A percentile compares a stretch with the other conserved stretches of the same genome.
These are phyloP conservation scores for Saccharomycopsis oosterbeekiorum DNA, from an alignment of 805 yeast genomes.

Conservation along the genomic window DNA sequence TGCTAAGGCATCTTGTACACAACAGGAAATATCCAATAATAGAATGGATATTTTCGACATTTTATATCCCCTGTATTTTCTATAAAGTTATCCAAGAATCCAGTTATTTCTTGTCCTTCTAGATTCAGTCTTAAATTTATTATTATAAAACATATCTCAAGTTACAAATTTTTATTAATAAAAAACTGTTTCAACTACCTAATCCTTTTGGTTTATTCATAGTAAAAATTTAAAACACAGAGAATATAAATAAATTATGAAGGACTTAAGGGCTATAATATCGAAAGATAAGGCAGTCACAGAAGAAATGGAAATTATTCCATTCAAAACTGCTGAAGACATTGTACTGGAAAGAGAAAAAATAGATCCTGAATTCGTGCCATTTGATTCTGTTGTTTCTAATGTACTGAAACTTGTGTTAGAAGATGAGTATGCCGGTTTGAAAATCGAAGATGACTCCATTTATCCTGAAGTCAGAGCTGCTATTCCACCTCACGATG, in stretches of 20 bases:
- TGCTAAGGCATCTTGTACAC: not conserved
- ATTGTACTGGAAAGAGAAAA: constrained; percentile 8
- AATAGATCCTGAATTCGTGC: constrained; percentile 4
- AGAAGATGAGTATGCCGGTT: constrained; percentile 30
- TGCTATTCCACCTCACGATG: constrained; percentile 44
- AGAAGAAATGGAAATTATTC: constrained; percentile 9
- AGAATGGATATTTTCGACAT: not conserved
- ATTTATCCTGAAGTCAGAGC: constrained; percentile 53
- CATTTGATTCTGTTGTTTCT: constrained; percentile 17
- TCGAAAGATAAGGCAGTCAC: constrained; percentile 6
- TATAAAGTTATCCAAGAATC: not conserved
- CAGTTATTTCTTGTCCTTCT: not conserved
- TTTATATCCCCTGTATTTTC: not conserved
- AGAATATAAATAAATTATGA: constrained; percentile 2
- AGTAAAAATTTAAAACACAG: not conserved
- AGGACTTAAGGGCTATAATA: constrained; percentile 6
- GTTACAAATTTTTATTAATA: too few species aligned
- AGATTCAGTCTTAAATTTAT: not conserved
- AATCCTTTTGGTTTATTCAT: not conserved
- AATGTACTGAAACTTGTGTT: constrained; percentile 15
- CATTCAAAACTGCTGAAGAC: constrained; percentile 15
- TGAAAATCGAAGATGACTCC: constrained; percentile 26
- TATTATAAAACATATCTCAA: too few species aligned
- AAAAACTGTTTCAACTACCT: too few species aligned
- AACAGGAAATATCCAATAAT: not conserved